Evolutionary conservation across 2,329 filamentous ascomycete species (phyloP).

Genomic region (Colletotrichum trifolii): DNA sequence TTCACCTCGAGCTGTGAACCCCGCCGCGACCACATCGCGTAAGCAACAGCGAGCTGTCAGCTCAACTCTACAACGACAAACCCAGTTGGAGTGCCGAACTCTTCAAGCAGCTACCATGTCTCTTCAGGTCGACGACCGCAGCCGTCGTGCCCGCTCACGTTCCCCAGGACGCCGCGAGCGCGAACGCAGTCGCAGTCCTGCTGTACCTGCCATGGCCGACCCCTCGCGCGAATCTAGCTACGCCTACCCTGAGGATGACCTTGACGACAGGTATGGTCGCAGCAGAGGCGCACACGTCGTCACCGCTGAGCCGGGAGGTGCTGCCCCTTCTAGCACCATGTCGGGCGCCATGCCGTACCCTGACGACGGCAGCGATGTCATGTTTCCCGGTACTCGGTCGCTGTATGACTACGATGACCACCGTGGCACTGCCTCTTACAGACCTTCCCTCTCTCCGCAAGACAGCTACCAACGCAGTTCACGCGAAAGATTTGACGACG

Average conservation of each 20-base stretch:
- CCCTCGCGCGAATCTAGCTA: constrained; percentile 57
- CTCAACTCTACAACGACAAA: constrained; percentile 30
- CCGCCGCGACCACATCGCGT: constrained; percentile 14
- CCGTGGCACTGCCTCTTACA: constrained; percentile 43
- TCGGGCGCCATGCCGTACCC: constrained; percentile 50
- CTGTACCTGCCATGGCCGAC: constrained; percentile 45
- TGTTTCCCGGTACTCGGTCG: constrained; percentile 50
- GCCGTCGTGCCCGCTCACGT: constrained; percentile 58
- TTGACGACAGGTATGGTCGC: constrained; percentile 49
- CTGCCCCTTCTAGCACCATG: constrained; percentile 12
- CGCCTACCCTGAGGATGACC: constrained; percentile 54
- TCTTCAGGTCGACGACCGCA: constrained; percentile 58
- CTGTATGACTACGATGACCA: constrained; percentile 54
- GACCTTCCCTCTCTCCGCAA: constrained; percentile 47
- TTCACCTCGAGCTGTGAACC: constrained; percentile 31
- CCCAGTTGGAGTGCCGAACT: constrained; percentile 15
- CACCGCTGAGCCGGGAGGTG: constrained; percentile 30
- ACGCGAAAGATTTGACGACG: constrained; percentile 46
- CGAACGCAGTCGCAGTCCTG: constrained; percentile 48
- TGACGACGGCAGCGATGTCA: constrained; percentile 49
- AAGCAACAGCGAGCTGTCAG: constrained; percentile 3
- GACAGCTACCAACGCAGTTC: constrained; percentile 51
- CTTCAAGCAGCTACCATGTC: constrained; percentile 55
- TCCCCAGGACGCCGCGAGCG: constrained; percentile 57
- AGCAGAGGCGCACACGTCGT: constrained; percentile 35